phyloP scores from a whole-genome alignment of 306 rosid species.

The Quillaja saponaria region DNA sequence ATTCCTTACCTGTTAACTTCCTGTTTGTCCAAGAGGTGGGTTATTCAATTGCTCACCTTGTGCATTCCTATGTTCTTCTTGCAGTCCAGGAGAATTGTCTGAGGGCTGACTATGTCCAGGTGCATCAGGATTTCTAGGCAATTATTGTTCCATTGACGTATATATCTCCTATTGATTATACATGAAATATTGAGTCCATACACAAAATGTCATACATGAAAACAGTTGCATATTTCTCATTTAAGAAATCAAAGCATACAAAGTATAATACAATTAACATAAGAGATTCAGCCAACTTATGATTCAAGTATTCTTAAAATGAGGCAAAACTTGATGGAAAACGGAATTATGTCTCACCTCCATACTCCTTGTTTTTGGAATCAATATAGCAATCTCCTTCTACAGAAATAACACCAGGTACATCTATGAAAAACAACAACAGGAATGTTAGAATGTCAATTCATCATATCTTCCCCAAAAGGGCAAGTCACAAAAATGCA shows the following conservation, averaged over 20 bases:
- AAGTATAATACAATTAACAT: background rate
- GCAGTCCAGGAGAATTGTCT: constrained; percentile 34
- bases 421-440: constrained; percentile 38
- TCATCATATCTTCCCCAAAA: background rate
- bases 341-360: constrained; percentile 48
- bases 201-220: background rate
- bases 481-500: background rate
- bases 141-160: constrained; percentile 78
- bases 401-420: constrained; percentile 77
- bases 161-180: constrained; percentile 67
- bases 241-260: constrained; percentile 1
- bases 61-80: constrained; percentile 29
- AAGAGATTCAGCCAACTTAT: constrained; percentile 12
- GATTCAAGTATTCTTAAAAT: background rate
- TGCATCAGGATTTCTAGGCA: constrained; percentile 12
- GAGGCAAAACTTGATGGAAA: background rate
- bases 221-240: background rate
- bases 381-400: constrained; percentile 85
- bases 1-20: constrained; percentile 35
- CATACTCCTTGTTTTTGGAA: constrained; percentile 76
- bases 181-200: constrained; percentile 5
- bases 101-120: constrained; percentile 28
- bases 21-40: constrained; percentile 35
- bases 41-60: constrained; percentile 40
- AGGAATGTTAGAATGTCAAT: constrained; percentile 5